A percentile compares a stretch with the other conserved stretches of the same genome.
These are phyloP conservation scores for Pisolithus thermaeus DNA, from an alignment of 1,284 basidiomycete genomes.

Conservation along the genomic window DNA sequence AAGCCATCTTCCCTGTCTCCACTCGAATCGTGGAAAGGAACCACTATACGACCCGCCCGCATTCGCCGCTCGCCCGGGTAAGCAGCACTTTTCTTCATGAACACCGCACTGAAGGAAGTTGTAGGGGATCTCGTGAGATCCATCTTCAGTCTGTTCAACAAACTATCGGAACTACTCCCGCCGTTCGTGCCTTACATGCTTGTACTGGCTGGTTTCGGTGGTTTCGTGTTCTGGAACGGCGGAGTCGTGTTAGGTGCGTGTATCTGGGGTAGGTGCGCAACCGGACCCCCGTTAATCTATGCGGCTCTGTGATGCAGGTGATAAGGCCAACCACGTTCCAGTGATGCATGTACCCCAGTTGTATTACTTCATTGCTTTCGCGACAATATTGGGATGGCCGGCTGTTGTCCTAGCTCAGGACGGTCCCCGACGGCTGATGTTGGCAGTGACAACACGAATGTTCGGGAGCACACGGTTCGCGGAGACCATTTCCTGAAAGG, in stretches of 20 bases:
- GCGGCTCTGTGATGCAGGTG: slow-evolving; percentile 49
- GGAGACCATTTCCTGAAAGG: slow-evolving; percentile 10
- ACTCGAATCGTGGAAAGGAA: slow-evolving; percentile 49
- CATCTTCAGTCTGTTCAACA: slow-evolving; percentile 42
- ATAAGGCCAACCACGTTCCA: slow-evolving; percentile 86
- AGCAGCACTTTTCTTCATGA: slow-evolving; percentile 20
- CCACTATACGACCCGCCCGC: slow-evolving; percentile 68
- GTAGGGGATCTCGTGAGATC: slow-evolving; percentile 56
- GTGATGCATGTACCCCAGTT: slow-evolving; percentile 81
- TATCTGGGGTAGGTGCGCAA: slow-evolving; percentile 13
- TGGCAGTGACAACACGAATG: slow-evolving; percentile 51
- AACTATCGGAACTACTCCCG: slow-evolving; percentile 51
- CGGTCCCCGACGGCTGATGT: slow-evolving; percentile 41
- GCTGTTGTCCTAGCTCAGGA: slow-evolving; percentile 50
- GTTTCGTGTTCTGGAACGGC: slow-evolving; percentile 82
- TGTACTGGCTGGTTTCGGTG: slow-evolving; percentile 55
- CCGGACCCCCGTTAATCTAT: slow-evolving; percentile 8
- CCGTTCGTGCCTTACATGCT: slow-evolving; percentile 57
- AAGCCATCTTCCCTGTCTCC: slow-evolving; percentile 63
- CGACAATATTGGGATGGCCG: slow-evolving; percentile 74
- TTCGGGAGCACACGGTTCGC: slow-evolving; percentile 60
- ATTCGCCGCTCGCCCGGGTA: slow-evolving; percentile 50
- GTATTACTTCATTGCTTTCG: slow-evolving; percentile 81
- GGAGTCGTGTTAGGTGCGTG: slow-evolving; percentile 84
- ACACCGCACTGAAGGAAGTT: slow-evolving; percentile 7